Evolutionary conservation across 148 eudicot species (phyloP).

Genomic region (Rheum nobile): DNA sequence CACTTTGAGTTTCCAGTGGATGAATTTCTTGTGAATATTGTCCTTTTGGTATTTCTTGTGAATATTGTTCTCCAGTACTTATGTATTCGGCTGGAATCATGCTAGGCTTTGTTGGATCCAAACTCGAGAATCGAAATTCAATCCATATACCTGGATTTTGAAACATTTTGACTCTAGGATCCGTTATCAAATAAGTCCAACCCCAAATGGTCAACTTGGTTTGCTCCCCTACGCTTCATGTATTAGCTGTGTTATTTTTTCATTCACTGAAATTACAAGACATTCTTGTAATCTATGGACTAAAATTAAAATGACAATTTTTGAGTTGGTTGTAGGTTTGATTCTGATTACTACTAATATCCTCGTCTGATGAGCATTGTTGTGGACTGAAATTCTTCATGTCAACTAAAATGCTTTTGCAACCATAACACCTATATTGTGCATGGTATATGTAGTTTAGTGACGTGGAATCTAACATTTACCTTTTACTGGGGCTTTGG

Average conservation of each 20-base stretch:
- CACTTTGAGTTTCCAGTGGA: too few relatives aligned
- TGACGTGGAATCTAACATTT: neutral
- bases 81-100: too few relatives aligned
- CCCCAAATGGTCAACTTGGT: neutral
- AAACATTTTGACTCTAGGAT: neutral
- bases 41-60: too few relatives aligned
- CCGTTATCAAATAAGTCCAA: neutral
- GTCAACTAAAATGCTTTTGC: neutral
- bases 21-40: too few relatives aligned
- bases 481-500: constrained; percentile 12
- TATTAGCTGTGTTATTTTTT: too few relatives aligned
- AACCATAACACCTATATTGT: neutral
- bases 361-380: neutral
- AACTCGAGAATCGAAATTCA: too few relatives aligned
- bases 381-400: neutral
- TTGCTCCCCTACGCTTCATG: neutral
- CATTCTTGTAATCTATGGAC: neutral
- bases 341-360: neutral
- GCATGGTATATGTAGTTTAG: neutral
- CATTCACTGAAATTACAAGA: neutral
- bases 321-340: neutral
- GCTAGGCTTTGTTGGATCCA: too few relatives aligned
- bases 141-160: neutral
- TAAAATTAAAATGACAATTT: too few relatives aligned
- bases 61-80: too few relatives aligned